Conservation (phyloP, 768 basidiomycete genomes). For the Astraeus odoratus region DNA sequence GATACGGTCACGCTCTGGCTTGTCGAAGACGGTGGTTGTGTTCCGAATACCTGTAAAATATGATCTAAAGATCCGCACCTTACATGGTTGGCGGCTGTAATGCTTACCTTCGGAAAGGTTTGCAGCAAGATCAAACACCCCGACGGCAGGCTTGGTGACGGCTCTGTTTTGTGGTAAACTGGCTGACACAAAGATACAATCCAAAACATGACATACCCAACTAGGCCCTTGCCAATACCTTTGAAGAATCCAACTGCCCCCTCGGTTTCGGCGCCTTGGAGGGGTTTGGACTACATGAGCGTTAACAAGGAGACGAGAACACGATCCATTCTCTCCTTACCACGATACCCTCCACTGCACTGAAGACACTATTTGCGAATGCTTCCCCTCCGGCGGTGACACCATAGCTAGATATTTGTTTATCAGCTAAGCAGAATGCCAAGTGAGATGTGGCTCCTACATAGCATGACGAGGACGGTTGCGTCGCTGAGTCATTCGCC, state of each 20-base stretch:
- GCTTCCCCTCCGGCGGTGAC: slow-evolving; percentile 93
- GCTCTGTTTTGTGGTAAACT: slow-evolving; percentile 39
- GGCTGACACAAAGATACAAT: slow-evolving; percentile 1
- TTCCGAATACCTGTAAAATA: slow-evolving; percentile 84
- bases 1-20: slow-evolving; percentile 79
- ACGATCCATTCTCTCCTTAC: slow-evolving; percentile 36
- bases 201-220: slow-evolving; percentile 52
- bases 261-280: slow-evolving; percentile 92
- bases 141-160: slow-evolving; percentile 95
- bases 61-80: slow-evolving; percentile 6
- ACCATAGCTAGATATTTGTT: slow-evolving; percentile 61
- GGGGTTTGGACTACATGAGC: slow-evolving; percentile 74
- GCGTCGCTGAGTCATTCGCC: slow-evolving; percentile 82
- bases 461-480: slow-evolving; percentile 97
- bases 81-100: background rate
- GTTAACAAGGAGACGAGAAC: slow-evolving; percentile 1
- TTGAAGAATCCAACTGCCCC: slow-evolving; percentile 97
- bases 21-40: slow-evolving; percentile 97
- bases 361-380: slow-evolving; percentile 87
- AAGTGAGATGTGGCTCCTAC: slow-evolving; percentile 33
- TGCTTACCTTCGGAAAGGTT: slow-evolving; percentile 82
- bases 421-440: background rate
- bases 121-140: slow-evolving; percentile 92
- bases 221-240: slow-evolving; percentile 92
- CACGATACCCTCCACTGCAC: slow-evolving; percentile 92